Evolutionary conservation across 257 asterid species (phyloP).

Genomic region (Schizonepeta tenuifolia): DNA sequence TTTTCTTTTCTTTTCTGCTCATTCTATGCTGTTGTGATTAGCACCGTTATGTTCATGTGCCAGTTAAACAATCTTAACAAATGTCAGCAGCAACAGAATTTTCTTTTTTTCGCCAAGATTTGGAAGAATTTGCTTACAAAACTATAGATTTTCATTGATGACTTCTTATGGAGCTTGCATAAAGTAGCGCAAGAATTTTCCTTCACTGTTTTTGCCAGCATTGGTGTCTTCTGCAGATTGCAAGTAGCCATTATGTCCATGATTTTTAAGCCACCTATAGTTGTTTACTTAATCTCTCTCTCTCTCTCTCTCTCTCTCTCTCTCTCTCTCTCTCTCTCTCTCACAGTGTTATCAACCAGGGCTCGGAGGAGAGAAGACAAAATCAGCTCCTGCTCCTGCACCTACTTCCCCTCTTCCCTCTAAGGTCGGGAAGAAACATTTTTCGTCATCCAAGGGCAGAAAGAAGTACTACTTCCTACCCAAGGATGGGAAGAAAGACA

Average conservation of each 20-base stretch:
- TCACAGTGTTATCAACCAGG: too few relatives aligned
- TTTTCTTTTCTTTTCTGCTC: background rate
- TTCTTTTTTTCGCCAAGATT: background rate
- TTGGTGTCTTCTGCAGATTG: background rate
- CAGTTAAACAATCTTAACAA: constrained; percentile 13
- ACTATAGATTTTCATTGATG: background rate
- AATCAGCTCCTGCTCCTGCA: too few relatives aligned
- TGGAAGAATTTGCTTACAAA: constrained; percentile 11
- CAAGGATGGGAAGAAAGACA: too few relatives aligned
- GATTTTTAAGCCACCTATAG: background rate
- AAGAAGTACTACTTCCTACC: too few relatives aligned
- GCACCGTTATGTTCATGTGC: background rate
- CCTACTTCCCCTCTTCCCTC: too few relatives aligned
- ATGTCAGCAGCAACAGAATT: constrained; percentile 14
- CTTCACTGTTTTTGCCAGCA: background rate
- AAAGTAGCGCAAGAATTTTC: constrained; percentile 13
- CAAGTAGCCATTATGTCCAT: background rate
- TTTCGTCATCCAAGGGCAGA: too few relatives aligned
- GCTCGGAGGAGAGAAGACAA: too few relatives aligned
- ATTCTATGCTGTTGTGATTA: background rate
- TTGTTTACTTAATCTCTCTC: too few relatives aligned
- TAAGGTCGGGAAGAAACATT: too few relatives aligned
- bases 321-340: too few relatives aligned
- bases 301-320: too few relatives aligned
- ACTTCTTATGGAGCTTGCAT: constrained; percentile 28